Evolutionary conservation across 352 stramenopile genomes (phyloP), one percentile per base, ranked within the genome.

Genomic region (Phytophthora capsici): DNA sequence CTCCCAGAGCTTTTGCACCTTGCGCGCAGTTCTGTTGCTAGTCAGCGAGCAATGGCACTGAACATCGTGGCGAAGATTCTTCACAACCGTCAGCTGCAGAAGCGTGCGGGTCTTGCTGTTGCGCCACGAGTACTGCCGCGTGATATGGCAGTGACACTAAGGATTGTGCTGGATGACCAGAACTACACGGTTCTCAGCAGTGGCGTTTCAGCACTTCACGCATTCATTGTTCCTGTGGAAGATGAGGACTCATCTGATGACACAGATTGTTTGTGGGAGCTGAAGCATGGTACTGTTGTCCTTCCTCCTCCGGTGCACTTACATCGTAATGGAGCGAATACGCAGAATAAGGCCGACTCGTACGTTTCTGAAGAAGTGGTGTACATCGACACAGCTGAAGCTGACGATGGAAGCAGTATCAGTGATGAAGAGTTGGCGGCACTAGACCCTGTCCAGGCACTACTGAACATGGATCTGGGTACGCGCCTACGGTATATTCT

Each of bases 1-100:
- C 64, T 91, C 36, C 66, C 75, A 2, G 87, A 95, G 55, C 75
- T 95, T 7, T 50, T 94, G 6, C 79, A 90, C 7, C 69, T 95
- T 9, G 82, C 87, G 4, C 82, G 85, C 9, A 91, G 81, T 46
- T 90, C 80, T 17, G 80, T 93, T 7, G 72, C 83, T 7, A 92
- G 80, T 19, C 87, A 95, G 22, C 83, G 84, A 8, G 72, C 84
- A 3, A 80, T 95, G 73, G 80, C 85, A 3, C 69, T 93, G 3
- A 63, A 64, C 22, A 78, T 88, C 0, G 68, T 95, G 46, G 70
- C 73, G 9, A 93, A 93, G 51, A 77, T 93, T 30, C 54, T 95
- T 25, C 60, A 48, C 8, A 75, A 84, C 30, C 74, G 76, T 9
- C 61, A 78, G n/a, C 40, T 69, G 4, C 50, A 78, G 6, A 25